These are phyloP conservation scores for Sphaerulina populicola DNA, from an alignment of 2,329 filamentous ascomycete species.

Conservation along the genomic window DNA sequence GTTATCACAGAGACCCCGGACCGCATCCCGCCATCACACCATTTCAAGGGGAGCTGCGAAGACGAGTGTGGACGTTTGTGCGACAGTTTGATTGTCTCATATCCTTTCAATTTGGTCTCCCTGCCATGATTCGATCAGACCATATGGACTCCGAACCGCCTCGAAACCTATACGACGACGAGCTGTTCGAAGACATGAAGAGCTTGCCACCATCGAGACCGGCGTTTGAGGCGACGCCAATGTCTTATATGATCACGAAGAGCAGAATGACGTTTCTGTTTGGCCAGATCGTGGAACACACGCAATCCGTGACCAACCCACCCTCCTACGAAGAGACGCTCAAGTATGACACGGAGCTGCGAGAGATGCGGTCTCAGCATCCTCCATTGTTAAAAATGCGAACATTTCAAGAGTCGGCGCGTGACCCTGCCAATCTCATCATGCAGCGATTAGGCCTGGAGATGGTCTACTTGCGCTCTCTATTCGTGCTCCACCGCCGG, in stretches of 20 bases:
- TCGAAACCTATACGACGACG: slow-evolving; percentile 72
- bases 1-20: slow-evolving; percentile 68
- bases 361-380: slow-evolving; percentile 54
- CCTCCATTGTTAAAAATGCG: slow-evolving; percentile 73
- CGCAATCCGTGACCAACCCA: slow-evolving; percentile 53
- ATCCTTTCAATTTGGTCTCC: slow-evolving; percentile 59
- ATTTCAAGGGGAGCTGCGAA: slow-evolving; percentile 66
- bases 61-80: slow-evolving; percentile 58
- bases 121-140: slow-evolving; percentile 60
- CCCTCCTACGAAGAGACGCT: slow-evolving; percentile 53
- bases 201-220: slow-evolving; percentile 60
- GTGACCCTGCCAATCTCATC: slow-evolving; percentile 60
- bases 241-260: slow-evolving; percentile 72
- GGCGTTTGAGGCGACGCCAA: slow-evolving; percentile 61
- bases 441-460: slow-evolving; percentile 79
- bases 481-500: slow-evolving; percentile 81
- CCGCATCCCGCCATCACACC: slow-evolving; percentile 64
- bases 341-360: slow-evolving; percentile 51
- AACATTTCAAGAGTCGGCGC: slow-evolving; percentile 61
- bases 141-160: slow-evolving; percentile 70
- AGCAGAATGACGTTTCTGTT: slow-evolving; percentile 59
- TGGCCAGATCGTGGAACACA: slow-evolving; percentile 61
- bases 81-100: slow-evolving; percentile 67
- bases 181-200: slow-evolving; percentile 62
- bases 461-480: slow-evolving; percentile 77